phyloP scores from a whole-genome alignment of 345 rosid genomes.

The Populus tremula region DNA sequence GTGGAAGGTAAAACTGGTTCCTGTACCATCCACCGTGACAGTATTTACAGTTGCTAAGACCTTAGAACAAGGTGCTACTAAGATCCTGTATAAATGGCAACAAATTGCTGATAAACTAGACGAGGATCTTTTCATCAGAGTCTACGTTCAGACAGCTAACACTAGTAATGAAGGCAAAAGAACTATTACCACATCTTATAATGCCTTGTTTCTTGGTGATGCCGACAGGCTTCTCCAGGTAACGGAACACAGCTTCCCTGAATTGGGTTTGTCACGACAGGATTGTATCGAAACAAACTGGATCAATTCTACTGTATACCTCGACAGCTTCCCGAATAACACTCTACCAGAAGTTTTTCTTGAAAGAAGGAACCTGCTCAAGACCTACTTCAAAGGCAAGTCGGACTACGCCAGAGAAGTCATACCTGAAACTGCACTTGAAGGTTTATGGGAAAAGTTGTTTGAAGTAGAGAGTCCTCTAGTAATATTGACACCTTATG shows the following conservation, averaged over 20 bases:
- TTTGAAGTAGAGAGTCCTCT: conserved; percentile 10
- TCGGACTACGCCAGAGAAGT: conserved; percentile 27
- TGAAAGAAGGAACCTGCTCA: conserved; percentile 8
- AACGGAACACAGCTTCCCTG: conserved; percentile 28
- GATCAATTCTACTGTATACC: conserved; percentile 5
- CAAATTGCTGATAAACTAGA: conserved; percentile 46
- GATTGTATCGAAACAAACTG: conserved; percentile 28
- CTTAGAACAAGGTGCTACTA: conserved; percentile 40
- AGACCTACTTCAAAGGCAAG: conserved; percentile 27
- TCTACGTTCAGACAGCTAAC: conserved; percentile 21
- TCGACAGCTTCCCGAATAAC: conserved; percentile 8
- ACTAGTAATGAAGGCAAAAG: not conserved
- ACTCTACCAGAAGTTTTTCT: conserved; percentile 18
- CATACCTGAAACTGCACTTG: conserved; percentile 19
- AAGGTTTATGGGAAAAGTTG: not conserved
- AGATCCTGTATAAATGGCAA: conserved; percentile 54
- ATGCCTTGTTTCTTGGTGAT: conserved; percentile 16
- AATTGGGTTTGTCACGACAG: conserved; percentile 19
- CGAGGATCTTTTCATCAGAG: conserved; percentile 55
- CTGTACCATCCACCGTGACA: conserved; percentile 55
- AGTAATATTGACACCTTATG: conserved; percentile 22
- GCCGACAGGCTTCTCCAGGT: conserved; percentile 14
- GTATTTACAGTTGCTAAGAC: conserved; percentile 55
- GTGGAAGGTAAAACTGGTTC: conserved; percentile 65
- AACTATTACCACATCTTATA: conserved; percentile 6